Conservation (phyloP, 805 yeast genomes). For the Scheffersomyces coipomensis region DNA sequence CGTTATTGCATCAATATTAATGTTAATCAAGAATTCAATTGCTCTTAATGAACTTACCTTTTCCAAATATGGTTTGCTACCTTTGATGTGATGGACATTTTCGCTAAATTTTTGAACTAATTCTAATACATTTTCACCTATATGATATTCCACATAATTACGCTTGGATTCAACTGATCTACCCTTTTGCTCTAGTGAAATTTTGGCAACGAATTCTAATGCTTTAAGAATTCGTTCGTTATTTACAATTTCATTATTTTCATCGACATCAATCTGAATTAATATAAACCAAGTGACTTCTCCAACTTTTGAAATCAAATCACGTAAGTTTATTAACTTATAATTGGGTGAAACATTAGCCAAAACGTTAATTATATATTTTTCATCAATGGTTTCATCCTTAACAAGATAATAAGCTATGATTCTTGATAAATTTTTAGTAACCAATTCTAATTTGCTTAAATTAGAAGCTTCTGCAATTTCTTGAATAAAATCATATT, state of each 20-base stretch:
- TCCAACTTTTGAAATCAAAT: slow-evolving; percentile 35
- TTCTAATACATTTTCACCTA: slow-evolving; percentile 66
- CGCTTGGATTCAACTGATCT: slow-evolving; percentile 4
- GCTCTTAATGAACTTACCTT: slow-evolving; percentile 74
- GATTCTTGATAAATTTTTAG: slow-evolving; percentile 49
- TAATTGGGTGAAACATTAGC: slow-evolving; percentile 52
- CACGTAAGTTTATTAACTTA: slow-evolving; percentile 27
- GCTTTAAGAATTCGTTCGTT: slow-evolving; percentile 40
- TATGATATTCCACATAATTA: slow-evolving; percentile 21
- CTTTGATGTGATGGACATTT: slow-evolving; percentile 69
- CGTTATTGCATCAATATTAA: slow-evolving; percentile 51
- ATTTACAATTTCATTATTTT: slow-evolving; percentile 24
- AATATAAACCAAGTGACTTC: slow-evolving; percentile 37
- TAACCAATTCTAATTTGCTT: slow-evolving; percentile 46
- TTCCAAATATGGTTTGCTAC: slow-evolving; percentile 68
- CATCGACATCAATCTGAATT: slow-evolving; percentile 29
- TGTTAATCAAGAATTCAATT: slow-evolving; percentile 60
- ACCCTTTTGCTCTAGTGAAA: slow-evolving; percentile 16
- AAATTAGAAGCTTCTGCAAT: slow-evolving; percentile 55
- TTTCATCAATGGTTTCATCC: slow-evolving; percentile 46
- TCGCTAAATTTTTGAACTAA: slow-evolving; percentile 78
- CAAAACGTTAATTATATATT: slow-evolving; percentile 51
- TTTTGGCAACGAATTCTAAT: slow-evolving; percentile 37
- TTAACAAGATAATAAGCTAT: slow-evolving; percentile 58
- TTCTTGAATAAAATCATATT: slow-evolving; percentile 59